Percentiles rank a stretch among this genome's conserved stretches.
Evolutionary conservation across 208 protist species (phyloP).

Genomic region (Crithidia acanthocephali): DNA sequence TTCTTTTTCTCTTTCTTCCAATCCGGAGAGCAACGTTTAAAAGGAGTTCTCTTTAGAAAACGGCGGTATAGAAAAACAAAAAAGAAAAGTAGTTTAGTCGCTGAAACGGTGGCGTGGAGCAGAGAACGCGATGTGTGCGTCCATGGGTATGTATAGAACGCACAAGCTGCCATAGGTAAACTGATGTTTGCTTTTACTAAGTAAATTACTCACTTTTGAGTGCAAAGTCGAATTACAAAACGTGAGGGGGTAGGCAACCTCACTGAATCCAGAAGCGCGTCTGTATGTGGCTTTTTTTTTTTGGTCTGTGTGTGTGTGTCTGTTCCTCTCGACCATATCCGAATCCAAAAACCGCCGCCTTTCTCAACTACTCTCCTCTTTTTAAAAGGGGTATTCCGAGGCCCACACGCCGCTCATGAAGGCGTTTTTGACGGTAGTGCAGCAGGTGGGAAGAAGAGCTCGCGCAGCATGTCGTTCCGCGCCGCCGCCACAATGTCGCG

Average conservation of each 20-base stretch:
- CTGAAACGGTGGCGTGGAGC: background rate
- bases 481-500: conserved; percentile 60
- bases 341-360: no score
- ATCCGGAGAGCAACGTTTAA: background rate
- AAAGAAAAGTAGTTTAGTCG: no score
- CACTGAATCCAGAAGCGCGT: background rate
- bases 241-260: background rate
- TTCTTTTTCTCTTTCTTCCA: no score
- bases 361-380: background rate
- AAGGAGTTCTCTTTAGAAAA: background rate
- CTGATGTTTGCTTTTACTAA: background rate
- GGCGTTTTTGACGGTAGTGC: background rate
- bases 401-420: background rate
- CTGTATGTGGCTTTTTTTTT: background rate
- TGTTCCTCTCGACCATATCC: no score
- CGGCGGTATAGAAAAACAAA: background rate
- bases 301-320: background rate
- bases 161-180: no score
- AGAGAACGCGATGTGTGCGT: background rate
- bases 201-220: background rate
- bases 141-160: background rate
- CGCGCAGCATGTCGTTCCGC: conserved; percentile 68
- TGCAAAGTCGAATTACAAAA: background rate
- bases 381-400: no score
- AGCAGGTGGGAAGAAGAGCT: conserved; percentile 49